These are phyloP conservation scores for Vigna hirtella DNA, from an alignment of 306 rosid genomes.

Conservation along the genomic window DNA sequence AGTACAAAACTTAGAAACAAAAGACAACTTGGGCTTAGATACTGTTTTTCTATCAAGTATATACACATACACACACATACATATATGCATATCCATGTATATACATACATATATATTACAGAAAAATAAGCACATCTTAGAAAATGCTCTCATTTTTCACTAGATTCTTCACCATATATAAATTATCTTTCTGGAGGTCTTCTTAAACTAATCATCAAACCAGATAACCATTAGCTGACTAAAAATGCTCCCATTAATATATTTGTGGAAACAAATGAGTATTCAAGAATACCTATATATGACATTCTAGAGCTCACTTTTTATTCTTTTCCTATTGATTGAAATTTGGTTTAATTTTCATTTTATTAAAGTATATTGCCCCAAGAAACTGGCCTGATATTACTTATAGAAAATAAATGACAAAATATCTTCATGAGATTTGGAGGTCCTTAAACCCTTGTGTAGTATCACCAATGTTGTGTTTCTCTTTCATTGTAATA, in stretches of 20 bases:
- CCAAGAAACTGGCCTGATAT: slow-evolving; percentile 7
- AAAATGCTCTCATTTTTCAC: neutral
- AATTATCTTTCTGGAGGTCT: slow-evolving; percentile 8
- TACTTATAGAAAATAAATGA: neutral
- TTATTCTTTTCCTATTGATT: slow-evolving; percentile 3
- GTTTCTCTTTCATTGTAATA: neutral
- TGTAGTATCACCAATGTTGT: neutral
- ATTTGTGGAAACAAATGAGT: slow-evolving; percentile 13
- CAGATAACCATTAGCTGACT: slow-evolving; percentile 5
- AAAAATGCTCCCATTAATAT: neutral
- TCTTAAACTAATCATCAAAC: slow-evolving; percentile 8
- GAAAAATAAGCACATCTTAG: neutral
- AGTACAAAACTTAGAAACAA: slow-evolving; percentile 9
- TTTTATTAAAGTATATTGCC: slow-evolving; percentile 5
- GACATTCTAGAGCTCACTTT: slow-evolving; percentile 15
- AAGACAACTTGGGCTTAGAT: slow-evolving; percentile 18
- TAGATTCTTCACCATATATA: slow-evolving; percentile 21
- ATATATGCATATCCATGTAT: too few species aligned
- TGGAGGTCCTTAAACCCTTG: slow-evolving; percentile 5
- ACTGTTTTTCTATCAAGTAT: slow-evolving; percentile 1
- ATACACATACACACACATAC: too few species aligned
- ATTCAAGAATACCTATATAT: neutral
- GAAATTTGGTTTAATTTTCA: neutral
- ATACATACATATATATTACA: neutral
- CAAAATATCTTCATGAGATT: slow-evolving; percentile 7